Conservation (phyloP, 2,329 filamentous ascomycete genomes). For the Fusarium oligoseptatum region DNA sequence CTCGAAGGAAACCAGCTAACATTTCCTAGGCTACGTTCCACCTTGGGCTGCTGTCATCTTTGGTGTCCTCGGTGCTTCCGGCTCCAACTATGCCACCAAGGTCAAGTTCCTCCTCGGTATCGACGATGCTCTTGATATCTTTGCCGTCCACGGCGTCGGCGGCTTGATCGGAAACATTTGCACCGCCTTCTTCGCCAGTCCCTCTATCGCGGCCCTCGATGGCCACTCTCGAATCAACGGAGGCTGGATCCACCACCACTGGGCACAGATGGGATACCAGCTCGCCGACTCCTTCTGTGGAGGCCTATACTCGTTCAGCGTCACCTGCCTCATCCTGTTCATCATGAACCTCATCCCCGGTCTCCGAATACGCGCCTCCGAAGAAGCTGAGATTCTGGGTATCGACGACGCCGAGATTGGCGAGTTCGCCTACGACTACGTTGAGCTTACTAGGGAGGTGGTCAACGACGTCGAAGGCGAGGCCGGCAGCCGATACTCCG, state of each 20-base stretch:
- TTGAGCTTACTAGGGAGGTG: slow-evolving; percentile 78
- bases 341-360: slow-evolving; percentile 84
- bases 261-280: slow-evolving; percentile 86
- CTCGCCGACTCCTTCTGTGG: slow-evolving; percentile 84
- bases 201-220: slow-evolving; percentile 87
- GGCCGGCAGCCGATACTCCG: slow-evolving; percentile 58
- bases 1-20: slow-evolving; percentile 21
- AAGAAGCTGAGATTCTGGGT: slow-evolving; percentile 85
- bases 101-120: slow-evolving; percentile 86
- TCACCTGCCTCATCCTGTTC: slow-evolving; percentile 84
- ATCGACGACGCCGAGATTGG: slow-evolving; percentile 93
- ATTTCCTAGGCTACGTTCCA: slow-evolving; percentile 74
- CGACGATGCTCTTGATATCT: slow-evolving; percentile 91
- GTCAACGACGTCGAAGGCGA: slow-evolving; percentile 62
- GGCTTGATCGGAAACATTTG: slow-evolving; percentile 83
- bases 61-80: slow-evolving; percentile 79
- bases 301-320: slow-evolving; percentile 81
- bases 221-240: slow-evolving; percentile 75
- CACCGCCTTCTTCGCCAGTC: slow-evolving; percentile 85
- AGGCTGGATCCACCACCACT: slow-evolving; percentile 87
- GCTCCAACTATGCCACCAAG: slow-evolving; percentile 92
- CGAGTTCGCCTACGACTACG: slow-evolving; percentile 96
- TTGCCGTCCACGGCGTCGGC: slow-evolving; percentile 84
- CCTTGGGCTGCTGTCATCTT: slow-evolving; percentile 87
- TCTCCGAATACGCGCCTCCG: slow-evolving; percentile 78